Base-by-base conservation (phyloP, 768 basidiomycete genomes). In the Mycena galopus region DNA sequence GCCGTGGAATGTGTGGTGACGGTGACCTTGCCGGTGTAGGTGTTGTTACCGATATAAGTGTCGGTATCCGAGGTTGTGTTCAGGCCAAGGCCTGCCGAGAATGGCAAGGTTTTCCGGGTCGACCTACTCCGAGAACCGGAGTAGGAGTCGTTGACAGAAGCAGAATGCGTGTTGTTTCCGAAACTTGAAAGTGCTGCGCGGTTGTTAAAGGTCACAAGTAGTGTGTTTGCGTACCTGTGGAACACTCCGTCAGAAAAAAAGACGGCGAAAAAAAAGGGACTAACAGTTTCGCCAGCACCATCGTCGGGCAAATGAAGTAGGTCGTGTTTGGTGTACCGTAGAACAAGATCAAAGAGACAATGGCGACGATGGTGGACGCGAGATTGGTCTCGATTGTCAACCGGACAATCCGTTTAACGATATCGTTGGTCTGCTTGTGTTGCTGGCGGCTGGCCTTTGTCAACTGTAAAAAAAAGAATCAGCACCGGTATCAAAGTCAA, bases 391-490 rank as follows among this genome's bases (percentile, higher is more conserved):
- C 72, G 33, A 73, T 57, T 19, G 72, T 73, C 29, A 73, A n/a
- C 12, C 64, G 72, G 6, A 73, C 72, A 29, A 73, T 73, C 30
- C 72, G 72, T 44, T 65, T 69, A 8, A 73, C 72, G 50, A 73
- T 73, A 42, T 73, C 72, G 51, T 73, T 73, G 14, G 72, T 73
- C 30, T 73, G 72, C 64, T 73, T 73, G 67, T 73, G 72, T 23
- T 73, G 72, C 27, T 73, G 67, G 5, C 61, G 67, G 25, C 63
- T 67, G 4, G 72, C 72, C 3, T 21, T 44, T 33, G 65, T 5
- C 17, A 73, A 67, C 72, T 72, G 59, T 4, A 39, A 1, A 17
- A 33, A 51, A 16, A 14, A n/a, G n/a, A 23, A 37, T 64, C 21
- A 53, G 35, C 19, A 27, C 4, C 17, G 25, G n/a, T 1, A 35